Percentiles rank a stretch among this genome's conserved stretches.
Evolutionary conservation across 202 grass and related monocot species (phyloP).

Genomic region (Schoenoplectus triqueter): DNA sequence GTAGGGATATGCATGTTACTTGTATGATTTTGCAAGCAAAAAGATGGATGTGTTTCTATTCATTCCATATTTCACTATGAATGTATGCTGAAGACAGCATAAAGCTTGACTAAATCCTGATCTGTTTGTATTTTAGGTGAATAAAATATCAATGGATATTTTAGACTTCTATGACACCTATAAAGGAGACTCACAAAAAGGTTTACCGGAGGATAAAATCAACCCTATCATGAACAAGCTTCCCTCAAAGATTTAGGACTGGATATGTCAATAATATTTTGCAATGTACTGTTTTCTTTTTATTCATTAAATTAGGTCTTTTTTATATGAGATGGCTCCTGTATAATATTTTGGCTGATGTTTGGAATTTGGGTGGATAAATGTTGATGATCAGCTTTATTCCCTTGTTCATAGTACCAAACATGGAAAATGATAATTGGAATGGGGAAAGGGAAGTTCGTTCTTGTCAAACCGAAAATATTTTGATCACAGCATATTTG

Average conservation of each 20-base stretch:
- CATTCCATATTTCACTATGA: neutral
- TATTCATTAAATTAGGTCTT: neutral
- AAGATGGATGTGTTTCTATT: neutral
- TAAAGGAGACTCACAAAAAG: slow-evolving; percentile 65
- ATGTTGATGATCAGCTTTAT: too few relatives aligned
- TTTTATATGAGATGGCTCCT: neutral
- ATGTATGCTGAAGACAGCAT: too few relatives aligned
- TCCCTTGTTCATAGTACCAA: too few relatives aligned
- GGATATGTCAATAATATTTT: slow-evolving; percentile 1
- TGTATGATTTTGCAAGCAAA: slow-evolving; percentile 4
- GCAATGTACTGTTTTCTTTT: slow-evolving; percentile 3
- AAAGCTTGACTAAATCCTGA: neutral
- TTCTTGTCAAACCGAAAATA: too few relatives aligned
- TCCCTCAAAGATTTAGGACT: slow-evolving; percentile 51
- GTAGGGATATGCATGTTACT: neutral
- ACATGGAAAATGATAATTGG: too few relatives aligned
- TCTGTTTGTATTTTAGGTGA: slow-evolving; percentile 51
- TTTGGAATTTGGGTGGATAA: too few relatives aligned
- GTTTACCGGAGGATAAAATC: slow-evolving; percentile 71
- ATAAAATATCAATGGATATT: slow-evolving; percentile 91
- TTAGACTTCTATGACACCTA: slow-evolving; percentile 87
- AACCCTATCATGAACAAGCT: slow-evolving; percentile 83
- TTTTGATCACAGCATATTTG: too few relatives aligned
- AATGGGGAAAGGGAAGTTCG: too few relatives aligned
- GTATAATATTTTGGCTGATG: neutral